Evolutionary conservation across 1,284 basidiomycete species (phyloP).

Genomic region (Leccinum fallax): DNA sequence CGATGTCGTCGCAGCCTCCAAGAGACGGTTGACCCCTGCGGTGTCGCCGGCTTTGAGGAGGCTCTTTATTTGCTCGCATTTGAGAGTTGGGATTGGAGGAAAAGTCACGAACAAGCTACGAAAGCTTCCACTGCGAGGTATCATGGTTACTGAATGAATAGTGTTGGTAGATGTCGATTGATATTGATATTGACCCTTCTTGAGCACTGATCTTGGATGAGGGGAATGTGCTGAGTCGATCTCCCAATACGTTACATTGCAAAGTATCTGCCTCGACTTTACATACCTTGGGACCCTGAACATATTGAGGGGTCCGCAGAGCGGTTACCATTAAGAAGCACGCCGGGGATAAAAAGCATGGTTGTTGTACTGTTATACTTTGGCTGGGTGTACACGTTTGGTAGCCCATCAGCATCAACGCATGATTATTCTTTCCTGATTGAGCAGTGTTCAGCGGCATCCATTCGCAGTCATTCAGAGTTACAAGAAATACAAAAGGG

Average conservation of each 20-base stretch:
- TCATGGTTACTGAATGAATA: not conserved
- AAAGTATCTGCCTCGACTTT: not conserved
- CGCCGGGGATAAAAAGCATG: not conserved
- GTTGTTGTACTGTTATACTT: not conserved
- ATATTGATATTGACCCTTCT: too few relatives aligned
- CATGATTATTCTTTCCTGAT: not conserved
- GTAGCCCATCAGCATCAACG: not conserved
- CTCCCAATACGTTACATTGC: not conserved
- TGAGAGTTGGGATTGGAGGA: not conserved
- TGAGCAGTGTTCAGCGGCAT: not conserved
- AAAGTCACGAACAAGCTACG: not conserved
- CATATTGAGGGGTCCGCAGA: not conserved
- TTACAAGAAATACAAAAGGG: not conserved
- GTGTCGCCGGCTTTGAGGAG: slow-evolving; percentile 43
- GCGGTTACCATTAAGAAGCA: not conserved
- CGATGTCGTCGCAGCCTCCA: slow-evolving; percentile 31
- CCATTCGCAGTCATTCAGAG: not conserved
- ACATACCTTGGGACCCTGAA: not conserved
- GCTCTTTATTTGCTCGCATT: slow-evolving; percentile 8
- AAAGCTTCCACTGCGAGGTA: not conserved
- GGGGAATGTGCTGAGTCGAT: not conserved
- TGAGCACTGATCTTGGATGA: not conserved
- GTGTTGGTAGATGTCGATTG: not conserved
- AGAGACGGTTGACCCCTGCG: slow-evolving; percentile 41
- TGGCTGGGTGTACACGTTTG: not conserved